Evolutionary conservation across 768 basidiomycete genomes (phyloP).

Genomic region (Crassisporium funariophilum): DNA sequence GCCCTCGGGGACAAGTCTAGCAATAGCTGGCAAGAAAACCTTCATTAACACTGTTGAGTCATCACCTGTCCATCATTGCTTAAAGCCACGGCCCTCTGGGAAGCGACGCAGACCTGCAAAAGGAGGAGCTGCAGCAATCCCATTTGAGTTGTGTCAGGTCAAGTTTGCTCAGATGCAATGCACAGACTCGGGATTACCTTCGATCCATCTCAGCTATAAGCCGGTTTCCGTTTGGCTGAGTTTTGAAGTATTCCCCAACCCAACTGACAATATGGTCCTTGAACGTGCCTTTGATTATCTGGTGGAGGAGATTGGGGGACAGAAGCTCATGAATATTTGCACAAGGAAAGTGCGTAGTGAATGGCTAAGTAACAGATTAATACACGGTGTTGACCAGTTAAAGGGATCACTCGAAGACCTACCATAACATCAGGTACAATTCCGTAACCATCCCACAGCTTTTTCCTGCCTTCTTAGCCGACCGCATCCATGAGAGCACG

Average conservation of each 20-base stretch:
- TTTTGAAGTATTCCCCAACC: conserved; percentile 29
- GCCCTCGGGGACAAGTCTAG: conserved; percentile 19
- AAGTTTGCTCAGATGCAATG: no score
- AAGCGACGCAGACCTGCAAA: conserved; percentile 20
- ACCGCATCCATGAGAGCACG: neutral
- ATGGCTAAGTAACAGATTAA: conserved; percentile 5
- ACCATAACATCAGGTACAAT: no score
- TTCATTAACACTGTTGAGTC: conserved; percentile 37
- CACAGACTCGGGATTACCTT: no score
- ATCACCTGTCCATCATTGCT: conserved; percentile 26
- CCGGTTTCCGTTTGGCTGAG: neutral
- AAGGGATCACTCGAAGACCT: neutral
- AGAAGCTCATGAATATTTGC: conserved; percentile 35
- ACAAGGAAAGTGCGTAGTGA: conserved; percentile 27
- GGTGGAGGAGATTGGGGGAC: conserved; percentile 34
- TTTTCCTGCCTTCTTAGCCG: no score
- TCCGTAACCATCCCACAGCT: no score
- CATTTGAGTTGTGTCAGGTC: conserved; percentile 13
- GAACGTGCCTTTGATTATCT: conserved; percentile 41
- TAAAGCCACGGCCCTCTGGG: conserved; percentile 18
- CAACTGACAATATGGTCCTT: conserved; percentile 42
- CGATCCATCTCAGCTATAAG: neutral
- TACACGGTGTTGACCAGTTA: neutral
- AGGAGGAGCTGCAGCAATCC: conserved; percentile 17
- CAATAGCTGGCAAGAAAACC: conserved; percentile 29